Conservation (phyloP, 139 green algal genomes). For the Volvox reticuliferus region DNA sequence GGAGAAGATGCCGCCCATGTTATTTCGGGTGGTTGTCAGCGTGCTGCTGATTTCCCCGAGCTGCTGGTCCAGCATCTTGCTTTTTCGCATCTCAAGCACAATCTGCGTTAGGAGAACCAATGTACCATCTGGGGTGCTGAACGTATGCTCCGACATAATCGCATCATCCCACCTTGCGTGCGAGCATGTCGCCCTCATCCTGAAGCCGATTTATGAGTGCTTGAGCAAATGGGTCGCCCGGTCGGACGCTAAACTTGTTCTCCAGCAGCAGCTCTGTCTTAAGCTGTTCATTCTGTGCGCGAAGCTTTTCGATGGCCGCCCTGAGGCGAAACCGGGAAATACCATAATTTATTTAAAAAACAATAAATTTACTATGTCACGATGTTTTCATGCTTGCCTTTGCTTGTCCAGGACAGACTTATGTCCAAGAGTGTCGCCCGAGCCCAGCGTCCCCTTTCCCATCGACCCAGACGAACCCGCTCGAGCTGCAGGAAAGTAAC, state of each 20-base stretch:
- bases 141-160: not conserved
- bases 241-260: conserved; percentile 90
- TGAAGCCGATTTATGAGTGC: conserved; percentile 65
- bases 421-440: conserved; percentile 64
- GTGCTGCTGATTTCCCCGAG: conserved; percentile 43
- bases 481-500: conserved; percentile 45
- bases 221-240: conserved; percentile 59
- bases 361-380: too few species aligned
- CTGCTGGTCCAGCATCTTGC: conserved; percentile 71
- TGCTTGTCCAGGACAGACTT: conserved; percentile 75
- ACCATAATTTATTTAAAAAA: too few species aligned
- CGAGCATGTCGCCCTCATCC: conserved; percentile 67
- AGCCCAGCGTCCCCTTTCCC: conserved; percentile 23
- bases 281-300: conserved; percentile 84
- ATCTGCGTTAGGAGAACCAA: conserved; percentile 59
- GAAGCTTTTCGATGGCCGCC: conserved; percentile 86
- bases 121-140: not conserved
- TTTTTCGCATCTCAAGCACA: conserved; percentile 74
- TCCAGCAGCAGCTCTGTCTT: conserved; percentile 93
- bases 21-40: conserved; percentile 66
- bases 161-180: conserved; percentile 60
- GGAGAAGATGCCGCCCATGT: conserved; percentile 87
- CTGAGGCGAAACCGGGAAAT: conserved; percentile 53
- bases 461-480: conserved; percentile 49
- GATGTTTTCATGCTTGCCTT: conserved; percentile 32